Percentiles rank a stretch among this genome's conserved stretches.
Conservation (phyloP, 148 eudicot species). For the Heliamphora exappendiculata region DNA sequence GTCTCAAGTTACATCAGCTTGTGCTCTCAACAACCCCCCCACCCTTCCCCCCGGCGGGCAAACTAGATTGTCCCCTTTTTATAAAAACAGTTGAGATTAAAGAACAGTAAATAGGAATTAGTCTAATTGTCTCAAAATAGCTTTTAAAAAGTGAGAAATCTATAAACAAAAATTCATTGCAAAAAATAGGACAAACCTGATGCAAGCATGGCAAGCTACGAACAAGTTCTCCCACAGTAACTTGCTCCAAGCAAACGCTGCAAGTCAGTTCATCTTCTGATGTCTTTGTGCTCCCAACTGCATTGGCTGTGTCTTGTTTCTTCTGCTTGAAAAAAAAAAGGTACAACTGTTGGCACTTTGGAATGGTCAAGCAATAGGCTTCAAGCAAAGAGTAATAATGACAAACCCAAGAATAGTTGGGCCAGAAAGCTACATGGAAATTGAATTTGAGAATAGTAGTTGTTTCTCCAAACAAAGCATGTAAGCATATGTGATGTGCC, state of each 20-base stretch:
- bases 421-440: neutral
- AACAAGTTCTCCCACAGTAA: conserved; percentile 61
- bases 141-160: neutral
- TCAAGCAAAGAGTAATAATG: neutral
- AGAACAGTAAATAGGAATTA: neutral
- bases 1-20: neutral
- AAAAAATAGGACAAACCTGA: conserved; percentile 41
- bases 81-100: neutral
- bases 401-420: neutral
- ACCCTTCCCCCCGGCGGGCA: too few species aligned
- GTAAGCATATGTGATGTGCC: neutral
- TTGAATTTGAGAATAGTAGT: neutral
- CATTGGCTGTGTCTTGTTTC: conserved; percentile 42
- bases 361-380: neutral
- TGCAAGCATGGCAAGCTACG: conserved; percentile 96
- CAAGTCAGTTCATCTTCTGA: conserved; percentile 80
- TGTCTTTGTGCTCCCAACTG: conserved; percentile 32
- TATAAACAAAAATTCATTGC: neutral
- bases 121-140: neutral
- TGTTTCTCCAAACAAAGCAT: neutral
- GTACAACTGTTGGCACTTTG: neutral
- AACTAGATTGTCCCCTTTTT: too few species aligned
- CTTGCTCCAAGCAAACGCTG: conserved; percentile 96
- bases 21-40: too few species aligned
- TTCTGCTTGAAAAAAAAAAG: conserved; percentile 32